Conservation (phyloP, 2,329 filamentous ascomycete genomes). For the Fusarium paranaense region DNA sequence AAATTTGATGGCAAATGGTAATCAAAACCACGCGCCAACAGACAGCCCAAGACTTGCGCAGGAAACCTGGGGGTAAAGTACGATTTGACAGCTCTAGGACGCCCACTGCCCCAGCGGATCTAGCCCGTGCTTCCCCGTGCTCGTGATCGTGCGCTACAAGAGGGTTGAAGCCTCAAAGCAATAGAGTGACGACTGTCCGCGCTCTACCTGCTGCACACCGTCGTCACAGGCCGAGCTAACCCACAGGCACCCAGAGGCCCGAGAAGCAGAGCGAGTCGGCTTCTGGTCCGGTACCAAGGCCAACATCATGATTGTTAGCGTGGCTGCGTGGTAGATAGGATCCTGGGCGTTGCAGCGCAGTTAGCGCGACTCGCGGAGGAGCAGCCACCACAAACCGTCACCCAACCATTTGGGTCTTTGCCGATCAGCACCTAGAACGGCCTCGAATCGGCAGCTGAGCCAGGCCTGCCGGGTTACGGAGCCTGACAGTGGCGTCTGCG, state of each 20-base stretch:
- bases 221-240: conserved; percentile 30
- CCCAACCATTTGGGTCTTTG: conserved; percentile 32
- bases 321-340: conserved; percentile 20
- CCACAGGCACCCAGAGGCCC: conserved; percentile 2
- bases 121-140: conserved; percentile 36
- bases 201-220: conserved; percentile 32
- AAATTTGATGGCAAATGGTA: conserved; percentile 16
- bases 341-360: conserved; percentile 23
- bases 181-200: conserved; percentile 19
- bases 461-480: conserved; percentile 16
- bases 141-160: conserved; percentile 23
- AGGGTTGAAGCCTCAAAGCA: conserved; percentile 30
- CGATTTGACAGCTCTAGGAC: conserved; percentile 24
- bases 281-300: conserved; percentile 28
- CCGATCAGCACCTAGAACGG: conserved; percentile 40
- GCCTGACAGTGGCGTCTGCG: conserved; percentile 36
- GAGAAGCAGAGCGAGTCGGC: conserved; percentile 25
- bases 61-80: conserved; percentile 36
- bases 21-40: conserved; percentile 18
- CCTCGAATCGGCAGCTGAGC: conserved; percentile 34
- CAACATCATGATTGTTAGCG: conserved; percentile 36
- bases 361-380: conserved; percentile 37
- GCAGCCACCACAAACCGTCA: conserved; percentile 38
- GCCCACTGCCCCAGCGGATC: conserved; percentile 27
- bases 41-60: conserved; percentile 8